Evolutionary conservation across 495 filamentous ascomycete genomes (phyloP).

Genomic region (Aspergillus nanangensis): DNA sequence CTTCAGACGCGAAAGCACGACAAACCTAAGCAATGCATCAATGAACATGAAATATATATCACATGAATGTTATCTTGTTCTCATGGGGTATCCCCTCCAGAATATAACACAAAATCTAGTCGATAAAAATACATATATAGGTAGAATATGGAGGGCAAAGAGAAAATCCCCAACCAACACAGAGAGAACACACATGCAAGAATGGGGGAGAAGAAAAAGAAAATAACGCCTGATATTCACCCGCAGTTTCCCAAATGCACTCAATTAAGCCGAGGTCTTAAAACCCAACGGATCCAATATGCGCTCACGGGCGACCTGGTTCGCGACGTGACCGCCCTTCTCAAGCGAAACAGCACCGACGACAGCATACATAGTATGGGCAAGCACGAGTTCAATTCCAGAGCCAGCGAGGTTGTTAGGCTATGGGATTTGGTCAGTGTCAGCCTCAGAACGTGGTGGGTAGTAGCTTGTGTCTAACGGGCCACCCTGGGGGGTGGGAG

Average conservation of each 20-base stretch:
- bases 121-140: slow-evolving; percentile 16
- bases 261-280: slow-evolving; percentile 23
- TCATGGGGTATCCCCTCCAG: slow-evolving; percentile 12
- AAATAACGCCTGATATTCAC: slow-evolving; percentile 37
- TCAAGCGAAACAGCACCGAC: slow-evolving; percentile 84
- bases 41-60: not conserved
- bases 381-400: slow-evolving; percentile 65
- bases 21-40: not conserved
- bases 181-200: slow-evolving; percentile 14
- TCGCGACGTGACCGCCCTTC: slow-evolving; percentile 75
- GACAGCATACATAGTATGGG: slow-evolving; percentile 77
- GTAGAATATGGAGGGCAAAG: slow-evolving; percentile 8
- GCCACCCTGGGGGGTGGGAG: too few relatives aligned
- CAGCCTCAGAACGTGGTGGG: slow-evolving; percentile 3
- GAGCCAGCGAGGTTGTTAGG: slow-evolving; percentile 64
- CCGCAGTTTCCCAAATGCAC: slow-evolving; percentile 20
- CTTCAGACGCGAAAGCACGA: too few relatives aligned
- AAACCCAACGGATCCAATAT: slow-evolving; percentile 58
- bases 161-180: slow-evolving; percentile 12
- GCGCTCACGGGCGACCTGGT: slow-evolving; percentile 67
- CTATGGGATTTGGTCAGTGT: slow-evolving; percentile 37
- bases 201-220: slow-evolving; percentile 18
- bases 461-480: not conserved
- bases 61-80: not conserved
- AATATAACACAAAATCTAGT: slow-evolving; percentile 17